Percentiles rank a stretch among this genome's conserved stretches.
Conservation (phyloP, 2,329 filamentous ascomycete genomes). For the Fusarium armeniacum region DNA sequence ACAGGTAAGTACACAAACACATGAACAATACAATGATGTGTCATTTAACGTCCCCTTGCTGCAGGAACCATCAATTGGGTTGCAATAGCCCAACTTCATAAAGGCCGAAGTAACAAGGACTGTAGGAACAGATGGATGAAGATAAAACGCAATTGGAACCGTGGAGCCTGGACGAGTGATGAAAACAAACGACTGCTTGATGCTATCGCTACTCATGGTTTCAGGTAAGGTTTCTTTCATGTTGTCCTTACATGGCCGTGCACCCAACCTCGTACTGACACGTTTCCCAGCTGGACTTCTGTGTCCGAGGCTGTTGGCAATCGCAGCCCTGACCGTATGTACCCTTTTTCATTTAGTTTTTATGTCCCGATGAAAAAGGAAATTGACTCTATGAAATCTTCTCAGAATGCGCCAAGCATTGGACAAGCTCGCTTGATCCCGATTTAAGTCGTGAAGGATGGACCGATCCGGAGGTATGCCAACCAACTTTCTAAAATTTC, state of each 20-base stretch:
- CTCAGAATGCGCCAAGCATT: slow-evolving; percentile 16
- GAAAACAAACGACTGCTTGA: slow-evolving; percentile 9
- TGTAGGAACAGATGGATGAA: slow-evolving; percentile 17
- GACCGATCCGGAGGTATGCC: slow-evolving; percentile 14
- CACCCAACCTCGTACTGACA: not conserved
- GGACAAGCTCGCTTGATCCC: slow-evolving; percentile 18
- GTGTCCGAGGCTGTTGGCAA: slow-evolving; percentile 16
- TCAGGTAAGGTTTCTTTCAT: slow-evolving; percentile 9
- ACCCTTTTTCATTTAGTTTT: not conserved
- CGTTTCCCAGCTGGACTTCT: slow-evolving; percentile 11
- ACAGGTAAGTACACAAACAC: slow-evolving; percentile 5
- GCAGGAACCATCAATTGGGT: slow-evolving; percentile 14
- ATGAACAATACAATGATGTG: slow-evolving; percentile 1
- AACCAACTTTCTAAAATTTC: slow-evolving; percentile 2
- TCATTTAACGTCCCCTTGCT: slow-evolving; percentile 7
- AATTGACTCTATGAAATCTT: not conserved
- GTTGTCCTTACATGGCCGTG: not conserved
- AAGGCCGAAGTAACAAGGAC: slow-evolving; percentile 15
- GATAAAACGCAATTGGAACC: slow-evolving; percentile 18
- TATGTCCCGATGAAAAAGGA: not conserved
- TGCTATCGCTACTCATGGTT: slow-evolving; percentile 12
- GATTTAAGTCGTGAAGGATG: slow-evolving; percentile 11
- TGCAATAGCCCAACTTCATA: slow-evolving; percentile 13
- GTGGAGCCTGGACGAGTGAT: slow-evolving; percentile 11
- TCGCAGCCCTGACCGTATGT: slow-evolving; percentile 14